These are phyloP conservation scores for Ustilago curta DNA, from an alignment of 1,284 basidiomycete genomes.

Conservation along the genomic window DNA sequence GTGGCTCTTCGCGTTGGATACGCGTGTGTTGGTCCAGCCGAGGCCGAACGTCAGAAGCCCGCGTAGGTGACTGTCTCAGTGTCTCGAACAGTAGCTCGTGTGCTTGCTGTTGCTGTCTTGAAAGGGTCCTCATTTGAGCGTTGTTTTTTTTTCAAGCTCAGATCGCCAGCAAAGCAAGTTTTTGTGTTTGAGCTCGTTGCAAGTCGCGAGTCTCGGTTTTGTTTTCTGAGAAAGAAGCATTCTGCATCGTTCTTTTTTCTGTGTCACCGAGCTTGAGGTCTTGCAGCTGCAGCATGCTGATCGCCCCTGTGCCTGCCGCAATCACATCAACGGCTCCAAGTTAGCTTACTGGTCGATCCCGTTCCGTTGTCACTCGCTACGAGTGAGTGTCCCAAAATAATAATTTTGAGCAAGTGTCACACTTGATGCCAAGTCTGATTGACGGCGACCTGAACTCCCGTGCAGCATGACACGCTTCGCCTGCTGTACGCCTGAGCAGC, in stretches of 20 bases:
- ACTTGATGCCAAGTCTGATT: constrained; percentile 8
- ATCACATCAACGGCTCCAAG: neutral
- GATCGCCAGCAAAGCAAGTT: constrained; percentile 17
- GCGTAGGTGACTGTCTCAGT: constrained; percentile 2
- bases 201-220: constrained; percentile 4
- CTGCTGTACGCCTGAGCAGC: too few relatives aligned
- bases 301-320: too few relatives aligned
- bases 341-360: neutral
- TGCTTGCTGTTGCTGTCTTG: too few relatives aligned
- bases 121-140: constrained; percentile 1
- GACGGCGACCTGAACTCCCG: constrained; percentile 2
- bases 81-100: too few relatives aligned
- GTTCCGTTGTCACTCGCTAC: neutral
- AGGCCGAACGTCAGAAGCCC: neutral
- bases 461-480: constrained; percentile 3
- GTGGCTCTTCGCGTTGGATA: neutral
- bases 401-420: too few relatives aligned
- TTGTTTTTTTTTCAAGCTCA: constrained; percentile 16
- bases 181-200: neutral
- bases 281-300: neutral
- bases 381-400: too few relatives aligned
- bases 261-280: constrained; percentile 17
- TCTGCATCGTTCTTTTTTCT: constrained; percentile 9
- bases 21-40: constrained; percentile 1
- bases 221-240: constrained; percentile 12